These are phyloP conservation scores for Skeletonema menzelii DNA, from an alignment of 108 stramenopile genomes.

Conservation along the genomic window DNA sequence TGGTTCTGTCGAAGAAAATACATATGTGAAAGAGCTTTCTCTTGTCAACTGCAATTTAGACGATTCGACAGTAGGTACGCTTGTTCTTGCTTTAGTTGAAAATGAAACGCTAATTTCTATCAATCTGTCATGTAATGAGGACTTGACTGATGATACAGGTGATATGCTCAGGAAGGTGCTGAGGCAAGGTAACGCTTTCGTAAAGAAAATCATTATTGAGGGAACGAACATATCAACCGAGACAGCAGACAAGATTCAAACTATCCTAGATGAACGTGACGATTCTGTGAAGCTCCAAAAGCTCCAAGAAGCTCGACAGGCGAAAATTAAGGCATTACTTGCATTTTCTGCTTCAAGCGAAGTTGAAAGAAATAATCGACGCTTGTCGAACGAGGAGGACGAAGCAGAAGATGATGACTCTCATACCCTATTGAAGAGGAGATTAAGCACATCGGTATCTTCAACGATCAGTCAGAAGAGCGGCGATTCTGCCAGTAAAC, in stretches of 20 bases:
- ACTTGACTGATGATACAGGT: slow-evolving; percentile 1
- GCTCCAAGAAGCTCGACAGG: not conserved
- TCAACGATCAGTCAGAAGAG: not conserved
- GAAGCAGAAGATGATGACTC: not conserved
- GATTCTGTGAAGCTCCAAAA: not conserved
- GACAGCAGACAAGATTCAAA: slow-evolving; percentile 4
- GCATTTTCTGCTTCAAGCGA: slow-evolving; percentile 10
- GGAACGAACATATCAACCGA: slow-evolving; percentile 5
- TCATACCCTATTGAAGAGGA: not conserved
- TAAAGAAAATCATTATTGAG: slow-evolving; percentile 8
- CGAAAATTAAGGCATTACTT: slow-evolving; percentile 12
- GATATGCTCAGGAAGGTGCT: not conserved
- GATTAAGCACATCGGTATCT: not conserved
- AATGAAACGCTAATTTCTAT: slow-evolving; percentile 11
- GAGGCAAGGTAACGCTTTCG: slow-evolving; percentile 8
- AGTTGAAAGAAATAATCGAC: not conserved
- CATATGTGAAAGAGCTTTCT: slow-evolving; percentile 2
- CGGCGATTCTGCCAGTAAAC: not conserved
- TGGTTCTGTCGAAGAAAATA: slow-evolving; percentile 17
- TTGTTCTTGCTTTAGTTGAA: slow-evolving; percentile 17
- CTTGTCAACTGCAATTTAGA: slow-evolving; percentile 9
- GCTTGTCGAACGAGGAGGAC: not conserved
- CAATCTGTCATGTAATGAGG: slow-evolving; percentile 13
- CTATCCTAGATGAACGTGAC: slow-evolving; percentile 10
- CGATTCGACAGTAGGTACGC: not conserved